These are phyloP conservation scores for Rhizopogon vinicolor DNA, from an alignment of 768 basidiomycete genomes.

Conservation along the genomic window DNA sequence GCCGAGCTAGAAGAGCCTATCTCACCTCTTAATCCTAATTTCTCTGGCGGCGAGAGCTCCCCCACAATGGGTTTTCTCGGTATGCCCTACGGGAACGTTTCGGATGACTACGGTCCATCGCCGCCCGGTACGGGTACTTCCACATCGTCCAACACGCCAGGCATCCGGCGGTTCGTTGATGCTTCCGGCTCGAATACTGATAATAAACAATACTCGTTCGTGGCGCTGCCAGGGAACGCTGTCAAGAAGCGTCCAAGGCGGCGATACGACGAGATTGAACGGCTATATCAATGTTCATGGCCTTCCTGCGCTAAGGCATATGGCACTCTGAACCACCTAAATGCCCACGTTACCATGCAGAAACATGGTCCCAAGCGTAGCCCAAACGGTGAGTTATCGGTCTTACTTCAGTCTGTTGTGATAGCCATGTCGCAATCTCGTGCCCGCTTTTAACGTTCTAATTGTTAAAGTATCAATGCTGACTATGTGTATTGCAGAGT, in stretches of 20 bases:
- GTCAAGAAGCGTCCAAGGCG: conserved; percentile 82
- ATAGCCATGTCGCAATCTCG: conserved; percentile 3
- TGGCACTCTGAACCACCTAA: conserved; percentile 94
- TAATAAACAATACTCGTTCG: conserved; percentile 78
- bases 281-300: conserved; percentile 86
- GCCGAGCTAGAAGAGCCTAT: conserved; percentile 42
- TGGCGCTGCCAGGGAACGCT: conserved; percentile 74
- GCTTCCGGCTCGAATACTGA: conserved; percentile 32
- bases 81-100: conserved; percentile 39
- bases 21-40: conserved; percentile 52
- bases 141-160: conserved; percentile 42
- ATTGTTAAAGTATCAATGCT: conserved; percentile 6
- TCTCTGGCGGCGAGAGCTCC: conserved; percentile 38
- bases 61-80: conserved; percentile 26
- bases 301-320: conserved; percentile 78
- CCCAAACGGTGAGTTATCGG: conserved; percentile 67
- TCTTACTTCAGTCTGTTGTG: conserved; percentile 2
- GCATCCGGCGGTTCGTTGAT: conserved; percentile 16
- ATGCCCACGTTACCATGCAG: conserved; percentile 98
- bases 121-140: conserved; percentile 62
- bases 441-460: conserved; percentile 4
- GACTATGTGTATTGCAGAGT: conserved; percentile 53
- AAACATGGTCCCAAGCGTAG: conserved; percentile 89
- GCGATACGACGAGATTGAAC: conserved; percentile 93
- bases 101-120: conserved; percentile 53